Evolutionary conservation across 2,329 filamentous ascomycete species (phyloP).

Genomic region (Aspergillus melleus): DNA sequence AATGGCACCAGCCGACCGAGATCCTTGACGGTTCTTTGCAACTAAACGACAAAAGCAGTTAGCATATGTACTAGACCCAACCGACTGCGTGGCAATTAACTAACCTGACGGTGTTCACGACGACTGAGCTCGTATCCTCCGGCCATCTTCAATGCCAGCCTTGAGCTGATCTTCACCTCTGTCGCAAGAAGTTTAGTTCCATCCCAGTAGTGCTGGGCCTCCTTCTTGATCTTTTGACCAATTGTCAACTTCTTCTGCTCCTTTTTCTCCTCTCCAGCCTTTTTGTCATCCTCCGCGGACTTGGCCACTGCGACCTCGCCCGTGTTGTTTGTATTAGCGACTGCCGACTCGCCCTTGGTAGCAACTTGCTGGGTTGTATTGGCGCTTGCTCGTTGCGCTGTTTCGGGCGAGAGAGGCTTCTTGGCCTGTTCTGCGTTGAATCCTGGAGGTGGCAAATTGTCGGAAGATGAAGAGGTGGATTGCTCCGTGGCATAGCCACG

Average conservation of each 20-base stretch:
- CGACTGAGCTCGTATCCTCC: slow-evolving; percentile 95
- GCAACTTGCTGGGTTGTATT: slow-evolving; percentile 40
- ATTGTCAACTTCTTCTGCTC: slow-evolving; percentile 84
- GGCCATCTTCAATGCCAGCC: slow-evolving; percentile 93
- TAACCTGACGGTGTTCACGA: slow-evolving; percentile 81
- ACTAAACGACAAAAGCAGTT: slow-evolving; percentile 38
- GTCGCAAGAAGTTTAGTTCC: slow-evolving; percentile 91
- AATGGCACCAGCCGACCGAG: slow-evolving; percentile 90
- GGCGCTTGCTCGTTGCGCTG: slow-evolving; percentile 30
- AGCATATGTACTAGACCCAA: slow-evolving; percentile 7
- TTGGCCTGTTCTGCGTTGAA: slow-evolving; percentile 90
- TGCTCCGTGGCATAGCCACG: slow-evolving; percentile 59
- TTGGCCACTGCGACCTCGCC: slow-evolving; percentile 65
- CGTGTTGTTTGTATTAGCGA: slow-evolving; percentile 51
- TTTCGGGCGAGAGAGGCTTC: slow-evolving; percentile 70
- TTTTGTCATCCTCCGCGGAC: slow-evolving; percentile 53
- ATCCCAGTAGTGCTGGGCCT: slow-evolving; percentile 94
- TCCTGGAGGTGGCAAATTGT: slow-evolving; percentile 73
- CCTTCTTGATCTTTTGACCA: slow-evolving; percentile 92
- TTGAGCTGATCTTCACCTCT: slow-evolving; percentile 89
- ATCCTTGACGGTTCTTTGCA: slow-evolving; percentile 91
- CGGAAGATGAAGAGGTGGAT: slow-evolving; percentile 48
- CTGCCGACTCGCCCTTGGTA: slow-evolving; percentile 40
- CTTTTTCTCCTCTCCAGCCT: slow-evolving; percentile 63
- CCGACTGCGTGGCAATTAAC: slow-evolving; percentile 12